Base-by-base conservation (phyloP, 371 early-diverging fungal species). In the Lichtheimia corymbifera region DNA sequence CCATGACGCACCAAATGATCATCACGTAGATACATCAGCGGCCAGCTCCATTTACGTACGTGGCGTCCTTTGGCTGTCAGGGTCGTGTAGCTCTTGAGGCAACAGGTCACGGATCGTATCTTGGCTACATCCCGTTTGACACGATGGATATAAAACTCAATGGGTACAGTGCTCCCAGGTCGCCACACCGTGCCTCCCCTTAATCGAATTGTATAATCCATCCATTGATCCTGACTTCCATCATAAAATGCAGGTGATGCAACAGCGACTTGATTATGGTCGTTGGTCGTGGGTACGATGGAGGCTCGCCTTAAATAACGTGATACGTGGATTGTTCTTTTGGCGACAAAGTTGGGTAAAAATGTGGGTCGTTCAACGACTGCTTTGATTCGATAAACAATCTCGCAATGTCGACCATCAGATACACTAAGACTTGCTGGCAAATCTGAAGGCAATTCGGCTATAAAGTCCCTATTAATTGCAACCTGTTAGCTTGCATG, bases 121-220 rank as follows among this genome's bases (percentile, higher is more conserved):
- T 25, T 9, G 71, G 70, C 2, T 30, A 80, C 50, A 45, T 73
- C 63, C 5, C 55, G 61, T 6, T 68, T 63, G 24, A 73, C 63
- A 12, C 75, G 76, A 6, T 53, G 18, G 7, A 80, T 55, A 15
- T 68, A 63, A 63, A 77, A 73, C 9, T 72, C 70, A 43, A 77
- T 67, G 7, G 80, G 80, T 28, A 77, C 72, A 11, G 67, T 42
- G 22, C 65, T 66, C 13, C 74, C 80, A 41, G 63, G 52, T 22
- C 47, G 47, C 24, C 61, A 73, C 1, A 80, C 69, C 49, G 70
- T 71, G 45, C 70, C 47, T 47, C 18, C 64, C 4, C 74, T 73
- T 17, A 80, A 62, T 17, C 65, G 64, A 42, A 80, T 73, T 28
- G 70, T 67, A 44, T 80, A 77, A 17, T 68, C 65, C 22, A 80